Conservation (phyloP, 495 filamentous ascomycete genomes). For the Darksidea phi region DNA sequence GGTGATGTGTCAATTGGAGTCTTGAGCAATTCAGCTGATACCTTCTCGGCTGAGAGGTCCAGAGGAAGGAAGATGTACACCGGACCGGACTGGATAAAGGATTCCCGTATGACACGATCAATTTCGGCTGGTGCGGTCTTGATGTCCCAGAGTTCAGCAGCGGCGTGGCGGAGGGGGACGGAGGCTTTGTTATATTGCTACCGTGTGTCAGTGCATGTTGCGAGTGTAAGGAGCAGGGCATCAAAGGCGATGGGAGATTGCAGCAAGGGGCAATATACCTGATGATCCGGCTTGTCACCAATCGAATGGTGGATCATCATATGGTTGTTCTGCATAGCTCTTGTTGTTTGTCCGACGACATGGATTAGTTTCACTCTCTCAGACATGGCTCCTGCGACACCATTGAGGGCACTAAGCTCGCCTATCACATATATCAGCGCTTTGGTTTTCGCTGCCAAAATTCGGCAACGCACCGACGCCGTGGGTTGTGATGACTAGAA, state of each 20-base stretch:
- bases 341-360: constrained; percentile 44
- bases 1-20: constrained; percentile 40
- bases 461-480: constrained; percentile 38
- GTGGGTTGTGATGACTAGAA: constrained; percentile 43
- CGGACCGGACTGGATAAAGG: constrained; percentile 40
- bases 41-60: constrained; percentile 39
- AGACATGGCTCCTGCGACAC: constrained; percentile 41
- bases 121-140: constrained; percentile 43
- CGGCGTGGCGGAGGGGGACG: constrained; percentile 36
- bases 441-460: neutral
- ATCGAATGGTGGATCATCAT: constrained; percentile 49
- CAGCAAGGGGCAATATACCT: constrained; percentile 3
- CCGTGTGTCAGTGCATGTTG: constrained; percentile 11
- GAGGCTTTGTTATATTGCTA: constrained; percentile 44
- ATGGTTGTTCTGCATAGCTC: constrained; percentile 40
- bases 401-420: constrained; percentile 46
- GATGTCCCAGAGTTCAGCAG: constrained; percentile 41
- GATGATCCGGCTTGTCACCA: constrained; percentile 37
- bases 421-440: constrained; percentile 24
- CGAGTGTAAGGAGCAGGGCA: too few species aligned
- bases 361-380: constrained; percentile 46
- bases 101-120: constrained; percentile 44
- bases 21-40: constrained; percentile 35
- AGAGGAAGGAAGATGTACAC: constrained; percentile 47
- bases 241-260: neutral